Percentiles rank a stretch among this genome's conserved stretches.
Conservation (phyloP, 164 flowering plant genomes). For the Stephania yunnanensis region DNA sequence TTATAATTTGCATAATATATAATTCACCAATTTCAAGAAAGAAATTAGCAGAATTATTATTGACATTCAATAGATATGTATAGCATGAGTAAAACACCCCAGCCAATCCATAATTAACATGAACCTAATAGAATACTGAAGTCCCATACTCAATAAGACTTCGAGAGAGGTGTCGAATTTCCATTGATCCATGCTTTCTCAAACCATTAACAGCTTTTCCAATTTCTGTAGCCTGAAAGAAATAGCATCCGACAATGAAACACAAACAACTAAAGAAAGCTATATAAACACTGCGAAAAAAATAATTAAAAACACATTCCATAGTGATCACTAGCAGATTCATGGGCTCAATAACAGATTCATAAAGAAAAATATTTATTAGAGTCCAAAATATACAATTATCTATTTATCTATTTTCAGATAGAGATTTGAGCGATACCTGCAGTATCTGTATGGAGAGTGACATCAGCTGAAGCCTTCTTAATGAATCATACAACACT, state of each 20-base stretch:
- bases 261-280: background rate
- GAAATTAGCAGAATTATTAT: background rate
- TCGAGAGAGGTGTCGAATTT: constrained; percentile 50
- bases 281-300: background rate
- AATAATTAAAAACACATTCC: background rate
- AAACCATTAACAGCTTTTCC: constrained; percentile 78
- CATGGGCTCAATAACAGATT: no score
- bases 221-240: constrained; percentile 73
- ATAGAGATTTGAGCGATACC: constrained; percentile 33
- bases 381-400: no score
- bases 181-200: constrained; percentile 57
- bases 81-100: background rate
- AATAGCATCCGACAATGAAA: background rate
- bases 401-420: no score
- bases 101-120: background rate
- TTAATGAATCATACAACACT: constrained; percentile 57
- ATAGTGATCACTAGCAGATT: background rate
- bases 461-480: constrained; percentile 77
- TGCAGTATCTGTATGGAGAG: constrained; percentile 58
- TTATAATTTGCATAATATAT: background rate
- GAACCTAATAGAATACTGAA: background rate
- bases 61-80: background rate
- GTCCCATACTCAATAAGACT: constrained; percentile 58
- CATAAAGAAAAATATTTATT: no score
- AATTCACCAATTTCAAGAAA: background rate